A percentile compares a stretch with the other conserved stretches of the same genome.
These are phyloP conservation scores for Diaporthe sp. DNA, from an alignment of 2,329 filamentous ascomycete genomes.

Conservation along the genomic window DNA sequence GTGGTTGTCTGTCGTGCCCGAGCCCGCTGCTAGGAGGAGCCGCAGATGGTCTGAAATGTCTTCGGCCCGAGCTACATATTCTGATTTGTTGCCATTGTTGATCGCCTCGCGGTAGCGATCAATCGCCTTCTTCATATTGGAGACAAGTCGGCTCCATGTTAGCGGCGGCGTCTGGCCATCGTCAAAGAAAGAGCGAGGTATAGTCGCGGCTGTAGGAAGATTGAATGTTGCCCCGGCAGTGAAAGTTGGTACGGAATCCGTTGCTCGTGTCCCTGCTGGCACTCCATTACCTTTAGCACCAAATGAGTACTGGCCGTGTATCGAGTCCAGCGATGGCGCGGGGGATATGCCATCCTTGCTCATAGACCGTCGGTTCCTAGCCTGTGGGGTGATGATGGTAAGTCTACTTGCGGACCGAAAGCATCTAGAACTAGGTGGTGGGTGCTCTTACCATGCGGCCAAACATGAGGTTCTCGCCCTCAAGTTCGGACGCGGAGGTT, in stretches of 20 bases:
- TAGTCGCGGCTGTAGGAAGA: constrained; percentile 66
- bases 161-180: constrained; percentile 83
- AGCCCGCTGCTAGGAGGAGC: constrained; percentile 92
- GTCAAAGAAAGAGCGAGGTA: constrained; percentile 89
- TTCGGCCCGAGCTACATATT: constrained; percentile 94
- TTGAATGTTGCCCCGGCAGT: constrained; percentile 67
- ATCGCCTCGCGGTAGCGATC: constrained; percentile 93
- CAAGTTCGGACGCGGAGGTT: constrained; percentile 86
- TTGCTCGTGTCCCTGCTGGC: constrained; percentile 34
- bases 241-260: constrained; percentile 60
- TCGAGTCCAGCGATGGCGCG: constrained; percentile 90
- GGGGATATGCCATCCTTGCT: constrained; percentile 79
- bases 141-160: constrained; percentile 89
- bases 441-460: constrained; percentile 70
- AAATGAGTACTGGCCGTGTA: constrained; percentile 74
- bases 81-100: constrained; percentile 81
- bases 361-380: constrained; percentile 73
- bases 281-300: constrained; percentile 56
- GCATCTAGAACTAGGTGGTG: background rate
- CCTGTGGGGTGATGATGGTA: constrained; percentile 47
- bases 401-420: background rate
- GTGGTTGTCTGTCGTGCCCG: constrained; percentile 97
- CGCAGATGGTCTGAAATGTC: constrained; percentile 97
- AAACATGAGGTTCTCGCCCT: constrained; percentile 79
- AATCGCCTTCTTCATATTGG: constrained; percentile 92